Evolutionary conservation across 306 rosid genomes (phyloP).

Genomic region (Mimosa pudica): DNA sequence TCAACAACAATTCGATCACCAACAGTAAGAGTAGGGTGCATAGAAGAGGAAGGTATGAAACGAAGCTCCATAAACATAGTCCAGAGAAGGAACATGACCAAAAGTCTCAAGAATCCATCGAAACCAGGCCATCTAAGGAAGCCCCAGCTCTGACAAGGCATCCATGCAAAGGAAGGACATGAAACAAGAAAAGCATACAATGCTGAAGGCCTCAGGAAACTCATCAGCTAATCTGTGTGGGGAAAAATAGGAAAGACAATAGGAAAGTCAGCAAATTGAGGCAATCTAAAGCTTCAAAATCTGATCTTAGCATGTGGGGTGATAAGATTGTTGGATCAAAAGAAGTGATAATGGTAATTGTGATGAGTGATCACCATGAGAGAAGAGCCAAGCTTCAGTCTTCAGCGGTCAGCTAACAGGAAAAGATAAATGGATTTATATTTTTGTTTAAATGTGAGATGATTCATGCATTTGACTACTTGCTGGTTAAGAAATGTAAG

Average conservation of each 20-base stretch:
- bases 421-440: not conserved
- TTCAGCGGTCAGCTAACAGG: not conserved
- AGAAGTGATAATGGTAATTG: not conserved
- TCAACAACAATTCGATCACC: conserved; percentile 80
- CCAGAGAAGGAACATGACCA: conserved; percentile 74
- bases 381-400: conserved; percentile 25
- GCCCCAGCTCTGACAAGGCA: conserved; percentile 82
- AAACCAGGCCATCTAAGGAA: conserved; percentile 84
- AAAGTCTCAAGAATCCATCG: conserved; percentile 66
- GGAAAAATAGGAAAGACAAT: not conserved
- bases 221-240: conserved; percentile 41
- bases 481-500: conserved; percentile 40
- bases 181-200: conserved; percentile 47
- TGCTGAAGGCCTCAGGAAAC: conserved; percentile 72
- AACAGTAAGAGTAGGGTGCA: conserved; percentile 81
- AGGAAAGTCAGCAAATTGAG: not conserved
- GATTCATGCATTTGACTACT: conserved; percentile 9
- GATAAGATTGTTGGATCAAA: not conserved
- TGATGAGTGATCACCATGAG: conserved; percentile 36
- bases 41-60: conserved; percentile 78
- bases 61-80: conserved; percentile 68
- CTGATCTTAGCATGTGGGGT: not conserved
- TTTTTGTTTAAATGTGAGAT: too few species aligned
- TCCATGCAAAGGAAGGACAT: conserved; percentile 56
- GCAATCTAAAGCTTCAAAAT: not conserved